Percentiles rank a stretch among this genome's conserved stretches.
phyloP scores from a whole-genome alignment of 164 flowering plant species.

The Paratinospora sagittata region DNA sequence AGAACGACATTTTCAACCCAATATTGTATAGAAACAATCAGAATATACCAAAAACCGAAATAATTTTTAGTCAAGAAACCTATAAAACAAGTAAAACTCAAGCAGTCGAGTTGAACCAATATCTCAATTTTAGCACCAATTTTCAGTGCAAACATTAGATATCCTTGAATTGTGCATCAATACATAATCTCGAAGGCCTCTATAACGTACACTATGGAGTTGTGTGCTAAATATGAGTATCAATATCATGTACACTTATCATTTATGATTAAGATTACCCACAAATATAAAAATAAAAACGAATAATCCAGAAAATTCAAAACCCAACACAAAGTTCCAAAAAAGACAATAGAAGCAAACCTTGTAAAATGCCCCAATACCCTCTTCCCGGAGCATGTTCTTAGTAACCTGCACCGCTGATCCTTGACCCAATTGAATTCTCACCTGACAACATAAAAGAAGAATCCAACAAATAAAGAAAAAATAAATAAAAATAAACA shows the following conservation, averaged over 20 bases:
- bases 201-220: no score
- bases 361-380: slow-evolving; percentile 86
- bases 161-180: no score
- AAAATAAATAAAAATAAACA: no score
- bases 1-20: neutral
- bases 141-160: no score
- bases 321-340: neutral
- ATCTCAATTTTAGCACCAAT: neutral
- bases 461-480: neutral
- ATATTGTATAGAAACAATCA: neutral
- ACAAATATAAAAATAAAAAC: neutral
- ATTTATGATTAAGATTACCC: no score
- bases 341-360: slow-evolving; percentile 26
- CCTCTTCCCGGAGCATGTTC: slow-evolving; percentile 81
- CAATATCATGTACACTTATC: no score
- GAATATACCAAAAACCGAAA: neutral
- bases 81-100: neutral
- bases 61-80: neutral
- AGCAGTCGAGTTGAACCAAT: neutral
- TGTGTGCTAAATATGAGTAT: no score
- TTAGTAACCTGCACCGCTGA: slow-evolving; percentile 63
- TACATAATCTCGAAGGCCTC: no score
- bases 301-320: no score
- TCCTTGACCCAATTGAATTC: slow-evolving; percentile 95
- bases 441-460: slow-evolving; percentile 46